phyloP scores from a whole-genome alignment of 164 flowering plant species.

The Houttuynia cordata region DNA sequence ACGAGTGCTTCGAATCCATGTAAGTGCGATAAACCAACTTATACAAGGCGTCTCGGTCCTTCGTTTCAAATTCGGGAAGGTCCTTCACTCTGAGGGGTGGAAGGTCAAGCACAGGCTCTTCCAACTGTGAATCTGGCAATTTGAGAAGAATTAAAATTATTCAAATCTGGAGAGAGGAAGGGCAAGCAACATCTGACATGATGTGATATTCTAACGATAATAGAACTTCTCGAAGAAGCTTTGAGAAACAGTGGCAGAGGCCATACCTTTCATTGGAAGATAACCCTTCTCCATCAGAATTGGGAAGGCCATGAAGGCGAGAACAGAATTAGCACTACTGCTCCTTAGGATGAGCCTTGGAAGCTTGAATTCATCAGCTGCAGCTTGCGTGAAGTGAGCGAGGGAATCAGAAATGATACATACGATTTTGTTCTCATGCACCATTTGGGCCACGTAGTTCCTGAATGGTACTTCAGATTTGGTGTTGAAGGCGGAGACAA shows the following conservation, averaged over 20 bases:
- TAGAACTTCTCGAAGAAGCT: no score
- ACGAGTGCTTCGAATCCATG: constrained; percentile 7
- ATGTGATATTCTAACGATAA: no score
- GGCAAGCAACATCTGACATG: no score
- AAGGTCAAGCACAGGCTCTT: no score
- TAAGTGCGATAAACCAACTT: neutral
- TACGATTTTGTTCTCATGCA: neutral
- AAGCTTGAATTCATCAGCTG: constrained; percentile 18
- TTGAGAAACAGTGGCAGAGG: no score
- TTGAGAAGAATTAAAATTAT: no score
- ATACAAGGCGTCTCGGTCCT: constrained; percentile 1
- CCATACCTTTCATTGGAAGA: no score
- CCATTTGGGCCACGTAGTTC: constrained; percentile 12
- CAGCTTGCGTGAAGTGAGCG: constrained; percentile 16
- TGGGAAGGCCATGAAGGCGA: constrained; percentile 7
- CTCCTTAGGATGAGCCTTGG: constrained; percentile 24
- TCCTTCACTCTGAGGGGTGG: constrained; percentile 26
- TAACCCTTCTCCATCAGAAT: constrained; percentile 13
- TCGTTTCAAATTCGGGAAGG: constrained; percentile 7
- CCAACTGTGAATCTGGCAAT: no score
- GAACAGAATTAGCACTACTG: constrained; percentile 8
- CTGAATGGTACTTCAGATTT: constrained; percentile 9
- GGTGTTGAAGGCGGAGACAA: neutral
- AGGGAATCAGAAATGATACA: constrained; percentile 22
- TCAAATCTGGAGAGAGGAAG: no score